A percentile compares a stretch with the other conserved stretches of the same genome.
Evolutionary conservation across 257 asterid species (phyloP).

Genomic region (Solanum tarijense): DNA sequence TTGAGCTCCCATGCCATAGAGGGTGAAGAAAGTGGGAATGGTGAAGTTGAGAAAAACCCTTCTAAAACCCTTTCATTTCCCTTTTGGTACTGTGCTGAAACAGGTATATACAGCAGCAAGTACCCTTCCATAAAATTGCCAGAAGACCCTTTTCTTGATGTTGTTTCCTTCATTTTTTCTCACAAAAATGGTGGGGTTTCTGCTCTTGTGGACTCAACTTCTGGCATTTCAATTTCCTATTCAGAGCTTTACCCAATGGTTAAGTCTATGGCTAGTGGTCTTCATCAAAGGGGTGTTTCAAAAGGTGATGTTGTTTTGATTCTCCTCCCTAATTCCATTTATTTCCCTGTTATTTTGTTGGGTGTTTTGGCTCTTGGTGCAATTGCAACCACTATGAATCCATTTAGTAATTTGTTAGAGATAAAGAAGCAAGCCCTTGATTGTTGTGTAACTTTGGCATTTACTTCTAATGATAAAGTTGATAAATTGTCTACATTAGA

Average conservation of each 20-base stretch:
- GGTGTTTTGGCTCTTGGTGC: slow-evolving; percentile 64
- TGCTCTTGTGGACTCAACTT: slow-evolving; percentile 57
- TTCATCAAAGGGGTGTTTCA: slow-evolving; percentile 47
- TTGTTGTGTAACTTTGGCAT: slow-evolving; percentile 33
- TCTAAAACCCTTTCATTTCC: slow-evolving; percentile 10
- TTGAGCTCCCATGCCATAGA: background rate
- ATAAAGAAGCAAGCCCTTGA: slow-evolving; percentile 46
- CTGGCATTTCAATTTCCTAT: slow-evolving; percentile 56
- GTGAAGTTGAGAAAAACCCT: background rate
- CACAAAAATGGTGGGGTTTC: slow-evolving; percentile 34
- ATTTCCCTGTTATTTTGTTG: slow-evolving; percentile 52
- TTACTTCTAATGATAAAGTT: slow-evolving; percentile 25
- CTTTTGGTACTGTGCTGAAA: slow-evolving; percentile 49
- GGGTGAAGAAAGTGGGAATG: background rate
- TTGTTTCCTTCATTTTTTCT: slow-evolving; percentile 66
- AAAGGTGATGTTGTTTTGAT: slow-evolving; percentile 60
- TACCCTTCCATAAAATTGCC: slow-evolving; percentile 41
- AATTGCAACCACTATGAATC: slow-evolving; percentile 52
- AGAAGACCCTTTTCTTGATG: slow-evolving; percentile 52
- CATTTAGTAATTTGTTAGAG: slow-evolving; percentile 51
- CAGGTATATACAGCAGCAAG: slow-evolving; percentile 61
- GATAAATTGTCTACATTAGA: slow-evolving; percentile 30
- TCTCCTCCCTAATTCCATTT: slow-evolving; percentile 58
- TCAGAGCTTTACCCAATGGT: slow-evolving; percentile 33
- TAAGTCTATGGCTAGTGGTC: slow-evolving; percentile 61